Evolutionary conservation across 2,329 filamentous ascomycete species (phyloP), one percentile per base, ranked within the genome.

Genomic region (Fusarium praegraminearum): DNA sequence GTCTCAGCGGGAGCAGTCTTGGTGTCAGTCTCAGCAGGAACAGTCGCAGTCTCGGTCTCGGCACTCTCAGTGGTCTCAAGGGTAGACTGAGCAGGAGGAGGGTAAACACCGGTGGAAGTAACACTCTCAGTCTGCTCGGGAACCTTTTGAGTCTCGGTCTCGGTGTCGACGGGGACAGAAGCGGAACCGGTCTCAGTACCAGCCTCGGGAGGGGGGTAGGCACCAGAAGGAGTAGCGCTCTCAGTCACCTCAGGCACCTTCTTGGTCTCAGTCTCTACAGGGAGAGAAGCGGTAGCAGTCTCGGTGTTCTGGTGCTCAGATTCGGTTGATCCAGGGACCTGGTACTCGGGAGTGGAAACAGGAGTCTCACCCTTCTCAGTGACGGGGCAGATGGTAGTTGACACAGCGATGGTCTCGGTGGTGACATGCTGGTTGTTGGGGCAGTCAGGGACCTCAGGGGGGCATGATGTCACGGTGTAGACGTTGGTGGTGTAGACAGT

Each of bases 401-500:
- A 74, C 22, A 73, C 40, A 11, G 72, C 71, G 18, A 74, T 50
- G 16, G 72, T 73, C 65, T 73, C 57, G 2, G 72, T 75, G 18
- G 68, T 71, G 10, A 73, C 46, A 7, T 68, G 59, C 8, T 62
- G 32, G 8, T 57, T 40, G 5, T 47, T 35, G 10, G 72, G 71
- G n/a, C 73, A 75, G 32, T 73, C 28, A 7, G 73, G 64, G 15
- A 71, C 41, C 38, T 67, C 65, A 4, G 73, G 67, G 18, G 60
- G 44, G 36, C 68, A 73, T 22, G 54, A 65, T 18, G 73, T 75
- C 41, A 74, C 46, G 1, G 72, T 74, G 33, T 70, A 66, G 9
- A 74, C 47, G 5, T 69, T 46, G n/a, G 73, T 75, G 13, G 73
- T 75, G 50, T 73, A 71, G 18, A 71, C 60, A 22, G 68, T 71